These are phyloP conservation scores for Podaxis sp. DNA, from an alignment of 768 basidiomycete genomes.

Conservation along the genomic window DNA sequence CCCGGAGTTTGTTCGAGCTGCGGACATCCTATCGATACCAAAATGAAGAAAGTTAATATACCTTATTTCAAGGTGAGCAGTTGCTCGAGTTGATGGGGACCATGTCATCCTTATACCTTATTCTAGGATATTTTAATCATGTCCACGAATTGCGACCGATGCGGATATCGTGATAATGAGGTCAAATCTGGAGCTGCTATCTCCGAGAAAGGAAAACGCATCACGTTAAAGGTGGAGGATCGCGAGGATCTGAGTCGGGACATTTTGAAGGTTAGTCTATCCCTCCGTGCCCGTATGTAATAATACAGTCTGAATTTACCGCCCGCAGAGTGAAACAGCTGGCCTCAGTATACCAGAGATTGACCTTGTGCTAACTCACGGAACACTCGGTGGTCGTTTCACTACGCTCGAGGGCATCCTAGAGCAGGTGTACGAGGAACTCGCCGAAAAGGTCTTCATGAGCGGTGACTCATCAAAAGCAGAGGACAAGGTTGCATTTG, in stretches of 20 bases:
- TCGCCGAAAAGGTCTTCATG: slow-evolving; percentile 83
- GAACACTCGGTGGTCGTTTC: slow-evolving; percentile 95
- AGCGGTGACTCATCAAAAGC: slow-evolving; percentile 60
- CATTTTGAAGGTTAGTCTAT: slow-evolving; percentile 77
- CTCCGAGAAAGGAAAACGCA: slow-evolving; percentile 81
- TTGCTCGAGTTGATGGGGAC: background rate
- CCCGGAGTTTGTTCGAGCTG: slow-evolving; percentile 88
- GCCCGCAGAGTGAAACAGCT: slow-evolving; percentile 81
- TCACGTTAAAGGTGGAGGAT: slow-evolving; percentile 89
- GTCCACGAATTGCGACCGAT: slow-evolving; percentile 95
- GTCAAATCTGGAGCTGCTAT: slow-evolving; percentile 94
- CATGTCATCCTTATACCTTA: background rate
- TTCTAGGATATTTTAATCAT: slow-evolving; percentile 91
- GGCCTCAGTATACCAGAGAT: slow-evolving; percentile 93
- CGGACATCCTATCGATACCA: slow-evolving; percentile 75
- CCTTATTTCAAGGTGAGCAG: slow-evolving; percentile 90
- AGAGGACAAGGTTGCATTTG: slow-evolving; percentile 60
- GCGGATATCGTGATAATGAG: slow-evolving; percentile 97
- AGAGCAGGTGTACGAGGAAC: slow-evolving; percentile 92
- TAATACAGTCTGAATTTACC: background rate
- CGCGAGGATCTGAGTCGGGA: slow-evolving; percentile 90
- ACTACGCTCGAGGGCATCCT: slow-evolving; percentile 96
- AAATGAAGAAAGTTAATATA: slow-evolving; percentile 95
- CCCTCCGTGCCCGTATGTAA: background rate
- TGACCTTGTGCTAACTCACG: slow-evolving; percentile 85